These are phyloP conservation scores for Colletotrichum noveboracense DNA, from an alignment of 2,329 filamentous ascomycete species.

Conservation along the genomic window DNA sequence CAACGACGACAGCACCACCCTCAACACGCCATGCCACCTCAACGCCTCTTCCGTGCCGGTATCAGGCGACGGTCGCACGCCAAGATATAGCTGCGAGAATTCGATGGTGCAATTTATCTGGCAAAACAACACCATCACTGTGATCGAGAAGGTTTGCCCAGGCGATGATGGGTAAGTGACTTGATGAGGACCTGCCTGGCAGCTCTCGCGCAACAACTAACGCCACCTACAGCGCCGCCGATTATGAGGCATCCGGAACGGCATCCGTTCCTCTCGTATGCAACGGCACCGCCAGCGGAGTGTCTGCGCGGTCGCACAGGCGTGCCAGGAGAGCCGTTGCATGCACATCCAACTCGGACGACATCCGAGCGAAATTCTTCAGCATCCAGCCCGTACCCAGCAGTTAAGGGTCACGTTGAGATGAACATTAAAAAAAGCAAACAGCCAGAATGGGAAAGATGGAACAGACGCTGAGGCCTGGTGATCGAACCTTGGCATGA, in stretches of 20 bases:
- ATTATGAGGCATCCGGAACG: slow-evolving; percentile 37
- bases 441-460: not conserved
- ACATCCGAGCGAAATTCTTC: slow-evolving; percentile 31
- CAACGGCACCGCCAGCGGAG: not conserved
- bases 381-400: slow-evolving; percentile 31
- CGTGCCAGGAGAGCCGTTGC: not conserved
- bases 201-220: not conserved
- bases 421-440: slow-evolving; percentile 1
- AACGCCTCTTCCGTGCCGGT: slow-evolving; percentile 46
- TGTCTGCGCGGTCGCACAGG: not conserved
- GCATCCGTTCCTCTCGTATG: slow-evolving; percentile 17
- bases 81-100: slow-evolving; percentile 50
- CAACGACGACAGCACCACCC: slow-evolving; percentile 41
- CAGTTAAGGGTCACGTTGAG: not conserved
- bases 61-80: slow-evolving; percentile 31
- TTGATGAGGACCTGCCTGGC: not conserved
- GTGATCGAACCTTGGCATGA: not conserved
- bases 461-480: slow-evolving; percentile 6
- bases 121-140: slow-evolving; percentile 37
- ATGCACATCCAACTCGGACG: slow-evolving; percentile 32
- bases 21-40: slow-evolving; percentile 47
- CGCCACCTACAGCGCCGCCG: slow-evolving; percentile 24
- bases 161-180: slow-evolving; percentile 37
- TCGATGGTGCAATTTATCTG: slow-evolving; percentile 48
- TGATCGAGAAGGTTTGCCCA: slow-evolving; percentile 52